Percentiles rank a stretch among this genome's conserved stretches.
phyloP scores from a whole-genome alignment of 495 filamentous ascomycete genomes.

The Neurospora terricola region DNA sequence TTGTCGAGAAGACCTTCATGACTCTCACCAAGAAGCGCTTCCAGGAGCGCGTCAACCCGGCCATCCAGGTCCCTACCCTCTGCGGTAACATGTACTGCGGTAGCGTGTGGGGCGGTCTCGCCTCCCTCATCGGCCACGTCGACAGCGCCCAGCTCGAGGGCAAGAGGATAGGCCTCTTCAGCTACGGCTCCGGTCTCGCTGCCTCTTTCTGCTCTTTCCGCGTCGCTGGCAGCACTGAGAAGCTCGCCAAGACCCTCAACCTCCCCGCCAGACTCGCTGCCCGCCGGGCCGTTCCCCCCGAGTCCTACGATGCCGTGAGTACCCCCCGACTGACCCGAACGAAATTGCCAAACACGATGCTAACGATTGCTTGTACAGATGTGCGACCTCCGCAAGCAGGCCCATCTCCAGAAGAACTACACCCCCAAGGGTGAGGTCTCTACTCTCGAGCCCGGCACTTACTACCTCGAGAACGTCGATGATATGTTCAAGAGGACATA shows the following conservation, averaged over 20 bases:
- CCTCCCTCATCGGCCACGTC: slow-evolving; percentile 65
- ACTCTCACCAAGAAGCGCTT: slow-evolving; percentile 91
- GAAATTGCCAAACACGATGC: not conserved
- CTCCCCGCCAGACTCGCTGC: slow-evolving; percentile 65
- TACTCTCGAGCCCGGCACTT: slow-evolving; percentile 66
- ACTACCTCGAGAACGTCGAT: slow-evolving; percentile 84
- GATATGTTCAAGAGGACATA: slow-evolving; percentile 94
- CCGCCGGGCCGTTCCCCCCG: slow-evolving; percentile 57
- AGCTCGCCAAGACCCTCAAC: slow-evolving; percentile 69
- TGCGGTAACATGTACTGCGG: slow-evolving; percentile 99
- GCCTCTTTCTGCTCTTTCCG: slow-evolving; percentile 82
- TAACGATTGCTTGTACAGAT: slow-evolving; percentile 44
- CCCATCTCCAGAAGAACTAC: slow-evolving; percentile 88
- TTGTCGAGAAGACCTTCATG: slow-evolving; percentile 94
- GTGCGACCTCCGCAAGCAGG: slow-evolving; percentile 88
- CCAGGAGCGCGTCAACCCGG: slow-evolving; percentile 74
- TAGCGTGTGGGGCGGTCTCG: slow-evolving; percentile 81
- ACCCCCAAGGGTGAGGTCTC: slow-evolving; percentile 66
- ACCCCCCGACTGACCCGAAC: not conserved
- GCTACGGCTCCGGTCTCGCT: slow-evolving; percentile 89
- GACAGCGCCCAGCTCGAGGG: slow-evolving; percentile 57
- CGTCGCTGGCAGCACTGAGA: slow-evolving; percentile 65
- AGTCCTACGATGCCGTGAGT: slow-evolving; percentile 78
- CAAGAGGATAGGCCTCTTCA: slow-evolving; percentile 87
- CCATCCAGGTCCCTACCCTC: slow-evolving; percentile 79